These are phyloP conservation scores for Coemansia sp. DNA, from an alignment of 192 early-diverging fungal species.

Conservation along the genomic window DNA sequence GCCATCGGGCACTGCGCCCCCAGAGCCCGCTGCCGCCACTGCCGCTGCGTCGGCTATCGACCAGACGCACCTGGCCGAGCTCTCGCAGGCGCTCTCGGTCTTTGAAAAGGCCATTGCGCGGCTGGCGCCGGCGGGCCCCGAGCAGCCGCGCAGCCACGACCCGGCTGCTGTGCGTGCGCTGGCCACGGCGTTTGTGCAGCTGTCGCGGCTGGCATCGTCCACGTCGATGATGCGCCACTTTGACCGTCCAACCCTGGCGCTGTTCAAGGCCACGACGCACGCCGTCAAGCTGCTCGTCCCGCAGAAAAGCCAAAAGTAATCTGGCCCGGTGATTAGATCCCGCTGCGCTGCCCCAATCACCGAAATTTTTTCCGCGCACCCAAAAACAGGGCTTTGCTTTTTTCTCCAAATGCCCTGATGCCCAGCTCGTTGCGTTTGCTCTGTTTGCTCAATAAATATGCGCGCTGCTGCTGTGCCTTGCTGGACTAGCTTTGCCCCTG, in stretches of 20 bases:
- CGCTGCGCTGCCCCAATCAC: too few relatives aligned
- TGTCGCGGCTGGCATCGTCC: conserved; percentile 36
- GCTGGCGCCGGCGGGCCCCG: conserved; percentile 4
- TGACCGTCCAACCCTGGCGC: conserved; percentile 40
- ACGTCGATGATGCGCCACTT: conserved; percentile 46
- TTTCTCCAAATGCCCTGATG: too few relatives aligned
- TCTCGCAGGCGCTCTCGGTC: conserved; percentile 26
- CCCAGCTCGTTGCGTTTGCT: too few relatives aligned
- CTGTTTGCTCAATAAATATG: too few relatives aligned
- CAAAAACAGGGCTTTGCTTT: too few relatives aligned
- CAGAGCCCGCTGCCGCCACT: too few relatives aligned
- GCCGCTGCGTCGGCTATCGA: conserved; percentile 16
- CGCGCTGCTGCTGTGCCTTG: too few relatives aligned
- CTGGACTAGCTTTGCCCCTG: too few relatives aligned
- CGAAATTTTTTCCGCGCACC: too few relatives aligned
- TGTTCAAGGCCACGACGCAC: conserved; percentile 43
- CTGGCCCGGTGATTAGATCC: background rate
- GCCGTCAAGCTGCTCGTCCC: conserved; percentile 44
- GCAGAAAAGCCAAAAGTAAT: background rate
- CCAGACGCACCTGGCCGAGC: conserved; percentile 28
- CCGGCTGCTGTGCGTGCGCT: conserved; percentile 17
- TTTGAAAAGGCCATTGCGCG: conserved; percentile 33
- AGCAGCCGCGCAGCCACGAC: background rate
- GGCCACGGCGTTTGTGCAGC: conserved; percentile 39
- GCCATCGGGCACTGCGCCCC: conserved; percentile 2